Percentiles rank a stretch among this genome's conserved stretches.
phyloP scores from a whole-genome alignment of 306 rosid species.

The Vigna nakashimae region DNA sequence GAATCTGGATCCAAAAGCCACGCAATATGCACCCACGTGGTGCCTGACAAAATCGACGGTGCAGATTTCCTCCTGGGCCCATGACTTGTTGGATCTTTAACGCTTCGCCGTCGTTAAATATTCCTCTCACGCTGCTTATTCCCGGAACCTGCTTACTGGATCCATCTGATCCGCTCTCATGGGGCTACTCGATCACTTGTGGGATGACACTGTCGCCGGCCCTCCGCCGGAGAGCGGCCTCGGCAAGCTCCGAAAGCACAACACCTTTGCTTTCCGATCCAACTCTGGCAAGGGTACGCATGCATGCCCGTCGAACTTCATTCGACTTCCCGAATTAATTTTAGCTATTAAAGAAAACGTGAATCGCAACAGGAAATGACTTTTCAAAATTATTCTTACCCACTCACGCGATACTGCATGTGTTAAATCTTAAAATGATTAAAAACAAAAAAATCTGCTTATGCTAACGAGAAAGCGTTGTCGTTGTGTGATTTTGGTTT shows the following conservation, averaged over 20 bases:
- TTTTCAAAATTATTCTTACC: neutral
- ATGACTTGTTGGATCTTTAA: slow-evolving; percentile 55
- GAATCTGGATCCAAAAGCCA: slow-evolving; percentile 58
- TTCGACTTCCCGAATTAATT: neutral
- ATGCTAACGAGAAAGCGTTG: neutral
- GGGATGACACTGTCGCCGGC: slow-evolving; percentile 98
- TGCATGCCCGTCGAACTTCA: slow-evolving; percentile 34
- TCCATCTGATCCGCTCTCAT: slow-evolving; percentile 42
- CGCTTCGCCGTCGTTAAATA: slow-evolving; percentile 57
- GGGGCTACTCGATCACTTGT: slow-evolving; percentile 92
- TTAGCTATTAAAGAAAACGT: neutral
- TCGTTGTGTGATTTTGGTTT: slow-evolving; percentile 9
- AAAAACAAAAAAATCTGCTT: neutral
- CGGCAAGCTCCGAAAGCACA: slow-evolving; percentile 80
- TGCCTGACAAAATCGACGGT: slow-evolving; percentile 43
- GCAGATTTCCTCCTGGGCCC: slow-evolving; percentile 4
- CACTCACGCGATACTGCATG: neutral
- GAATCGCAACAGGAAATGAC: neutral
- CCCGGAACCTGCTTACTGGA: neutral
- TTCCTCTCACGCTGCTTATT: neutral
- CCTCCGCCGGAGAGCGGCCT: slow-evolving; percentile 88
- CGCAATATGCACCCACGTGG: slow-evolving; percentile 29
- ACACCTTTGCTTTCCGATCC: slow-evolving; percentile 53
- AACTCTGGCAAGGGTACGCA: slow-evolving; percentile 74
- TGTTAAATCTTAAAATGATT: neutral